Evolutionary conservation across 1,284 basidiomycete species (phyloP).

Genomic region (Fomitopsis palustris): DNA sequence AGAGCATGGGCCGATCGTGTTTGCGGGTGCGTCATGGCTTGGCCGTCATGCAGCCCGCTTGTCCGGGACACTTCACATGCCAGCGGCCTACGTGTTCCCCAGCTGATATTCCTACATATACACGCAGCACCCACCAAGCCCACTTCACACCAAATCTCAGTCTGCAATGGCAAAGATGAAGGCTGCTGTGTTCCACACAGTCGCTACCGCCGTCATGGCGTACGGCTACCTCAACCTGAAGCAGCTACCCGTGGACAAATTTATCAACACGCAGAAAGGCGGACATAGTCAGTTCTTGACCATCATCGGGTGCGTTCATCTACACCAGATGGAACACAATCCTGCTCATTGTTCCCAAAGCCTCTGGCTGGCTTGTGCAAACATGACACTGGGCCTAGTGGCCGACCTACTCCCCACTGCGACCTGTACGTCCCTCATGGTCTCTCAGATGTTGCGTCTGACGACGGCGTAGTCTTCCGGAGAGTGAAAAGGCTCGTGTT

Average conservation of each 20-base stretch:
- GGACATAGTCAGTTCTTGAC: conserved; percentile 74
- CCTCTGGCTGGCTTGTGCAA: conserved; percentile 47
- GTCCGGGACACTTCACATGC: neutral
- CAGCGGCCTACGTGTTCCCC: too few species aligned
- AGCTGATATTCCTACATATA: neutral
- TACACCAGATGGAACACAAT: too few species aligned
- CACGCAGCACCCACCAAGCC: neutral
- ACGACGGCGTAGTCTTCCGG: conserved; percentile 35
- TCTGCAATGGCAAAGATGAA: neutral
- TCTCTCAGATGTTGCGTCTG: neutral
- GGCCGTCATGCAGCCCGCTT: neutral
- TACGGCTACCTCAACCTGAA: conserved; percentile 44
- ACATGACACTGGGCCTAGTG: conserved; percentile 46
- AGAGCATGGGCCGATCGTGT: neutral
- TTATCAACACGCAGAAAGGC: conserved; percentile 48
- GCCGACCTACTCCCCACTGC: conserved; percentile 49
- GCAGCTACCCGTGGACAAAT: conserved; percentile 32
- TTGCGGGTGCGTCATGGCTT: neutral
- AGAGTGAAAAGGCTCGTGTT: conserved; percentile 51
- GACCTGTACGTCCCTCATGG: conserved; percentile 31
- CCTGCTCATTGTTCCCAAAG: too few species aligned
- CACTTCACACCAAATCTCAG: conserved; percentile 4
- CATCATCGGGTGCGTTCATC: conserved; percentile 59
- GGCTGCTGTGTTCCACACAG: conserved; percentile 36
- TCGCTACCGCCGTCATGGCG: conserved; percentile 40